phyloP scores from a whole-genome alignment of 306 rosid genomes.

The Mimosa pudica region DNA sequence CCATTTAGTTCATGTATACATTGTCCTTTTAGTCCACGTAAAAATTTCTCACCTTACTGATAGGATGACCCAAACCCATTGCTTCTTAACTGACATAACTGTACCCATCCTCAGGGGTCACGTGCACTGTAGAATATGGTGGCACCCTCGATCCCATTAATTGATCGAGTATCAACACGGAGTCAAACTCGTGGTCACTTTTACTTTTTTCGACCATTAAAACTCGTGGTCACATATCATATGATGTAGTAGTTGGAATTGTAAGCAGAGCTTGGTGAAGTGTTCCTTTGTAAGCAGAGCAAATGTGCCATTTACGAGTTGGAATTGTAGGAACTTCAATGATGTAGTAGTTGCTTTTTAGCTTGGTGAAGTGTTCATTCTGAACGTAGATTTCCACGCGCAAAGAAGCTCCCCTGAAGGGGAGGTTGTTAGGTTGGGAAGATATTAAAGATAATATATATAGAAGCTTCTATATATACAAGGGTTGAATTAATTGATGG shows the following conservation, averaged over 20 bases:
- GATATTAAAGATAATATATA: background rate
- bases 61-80: constrained; percentile 39
- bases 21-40: too few relatives aligned
- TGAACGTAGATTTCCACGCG: constrained; percentile 48
- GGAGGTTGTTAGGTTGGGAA: constrained; percentile 59
- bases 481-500: too few relatives aligned
- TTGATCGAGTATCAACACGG: constrained; percentile 74
- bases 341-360: constrained; percentile 46
- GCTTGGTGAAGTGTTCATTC: constrained; percentile 43
- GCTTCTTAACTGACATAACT: constrained; percentile 68
- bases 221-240: constrained; percentile 59
- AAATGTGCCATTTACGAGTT: constrained; percentile 59
- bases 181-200: constrained; percentile 56
- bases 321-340: constrained; percentile 43
- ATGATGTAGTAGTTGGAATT: constrained; percentile 18
- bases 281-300: constrained; percentile 37
- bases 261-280: constrained; percentile 35
- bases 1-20: too few relatives aligned
- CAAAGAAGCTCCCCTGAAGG: constrained; percentile 55
- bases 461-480: too few relatives aligned
- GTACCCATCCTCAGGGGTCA: constrained; percentile 70
- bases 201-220: background rate
- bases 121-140: constrained; percentile 64
- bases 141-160: constrained; percentile 65
- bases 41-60: too few relatives aligned